These are phyloP conservation scores for Neurospora sp. DNA, from an alignment of 495 filamentous ascomycete species.

Conservation along the genomic window DNA sequence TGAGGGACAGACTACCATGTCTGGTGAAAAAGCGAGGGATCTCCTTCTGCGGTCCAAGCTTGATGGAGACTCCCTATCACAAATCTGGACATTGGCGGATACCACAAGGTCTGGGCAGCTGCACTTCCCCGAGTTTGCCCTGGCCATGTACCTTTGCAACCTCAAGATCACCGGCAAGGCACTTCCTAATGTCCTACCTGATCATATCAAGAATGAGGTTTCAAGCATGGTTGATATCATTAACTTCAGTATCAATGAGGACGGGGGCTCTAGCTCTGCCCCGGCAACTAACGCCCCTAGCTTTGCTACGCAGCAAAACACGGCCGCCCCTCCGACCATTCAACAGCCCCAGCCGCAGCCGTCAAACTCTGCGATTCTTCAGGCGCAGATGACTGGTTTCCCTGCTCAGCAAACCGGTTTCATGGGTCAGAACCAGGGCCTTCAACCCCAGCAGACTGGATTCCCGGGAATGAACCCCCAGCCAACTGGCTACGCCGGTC, in stretches of 20 bases:
- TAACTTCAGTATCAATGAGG: slow-evolving; percentile 84
- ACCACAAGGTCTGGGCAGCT: slow-evolving; percentile 94
- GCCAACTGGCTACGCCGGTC: slow-evolving; percentile 56
- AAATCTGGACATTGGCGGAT: slow-evolving; percentile 94
- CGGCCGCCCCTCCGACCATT: slow-evolving; percentile 58
- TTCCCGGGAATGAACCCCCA: slow-evolving; percentile 42
- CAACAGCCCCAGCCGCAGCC: slow-evolving; percentile 80
- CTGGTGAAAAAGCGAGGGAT: slow-evolving; percentile 84
- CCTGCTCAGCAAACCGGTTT: slow-evolving; percentile 44
- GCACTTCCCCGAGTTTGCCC: slow-evolving; percentile 94
- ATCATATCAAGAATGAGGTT: slow-evolving; percentile 88
- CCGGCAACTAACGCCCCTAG: slow-evolving; percentile 63
- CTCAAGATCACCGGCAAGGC: slow-evolving; percentile 78
- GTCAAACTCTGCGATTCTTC: slow-evolving; percentile 66
- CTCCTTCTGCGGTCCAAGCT: slow-evolving; percentile 81
- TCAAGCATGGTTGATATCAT: slow-evolving; percentile 99
- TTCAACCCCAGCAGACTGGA: slow-evolving; percentile 51
- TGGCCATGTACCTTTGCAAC: slow-evolving; percentile 99
- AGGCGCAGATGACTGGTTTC: slow-evolving; percentile 67
- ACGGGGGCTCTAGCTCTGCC: slow-evolving; percentile 35
- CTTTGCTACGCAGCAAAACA: slow-evolving; percentile 57
- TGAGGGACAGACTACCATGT: slow-evolving; percentile 61
- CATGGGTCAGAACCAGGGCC: slow-evolving; percentile 30
- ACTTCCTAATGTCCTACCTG: slow-evolving; percentile 64
- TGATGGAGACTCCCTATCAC: slow-evolving; percentile 67